Percentiles rank a stretch among this genome's conserved stretches.
Evolutionary conservation across 257 asterid genomes (phyloP).

Genomic region (Knoxia roxburghii): DNA sequence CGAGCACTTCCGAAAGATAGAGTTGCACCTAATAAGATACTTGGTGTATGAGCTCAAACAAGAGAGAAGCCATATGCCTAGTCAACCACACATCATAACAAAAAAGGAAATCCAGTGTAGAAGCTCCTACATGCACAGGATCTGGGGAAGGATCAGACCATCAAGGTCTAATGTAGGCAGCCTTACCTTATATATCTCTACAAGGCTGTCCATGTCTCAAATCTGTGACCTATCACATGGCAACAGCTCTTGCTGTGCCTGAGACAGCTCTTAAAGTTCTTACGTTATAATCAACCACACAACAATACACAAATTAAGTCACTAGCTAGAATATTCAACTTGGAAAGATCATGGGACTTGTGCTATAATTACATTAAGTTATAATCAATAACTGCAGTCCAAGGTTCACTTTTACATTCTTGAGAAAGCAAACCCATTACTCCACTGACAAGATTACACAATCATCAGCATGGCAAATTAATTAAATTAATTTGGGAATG

Average conservation of each 20-base stretch:
- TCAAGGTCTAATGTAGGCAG: too few relatives aligned
- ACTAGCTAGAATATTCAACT: not conserved
- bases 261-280: too few relatives aligned
- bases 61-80: not conserved
- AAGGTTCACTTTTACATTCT: not conserved
- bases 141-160: too few relatives aligned
- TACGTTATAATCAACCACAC: too few relatives aligned
- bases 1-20: conserved; percentile 90
- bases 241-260: too few relatives aligned
- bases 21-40: conserved; percentile 70
- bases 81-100: not conserved
- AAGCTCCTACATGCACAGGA: too few relatives aligned
- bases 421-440: not conserved
- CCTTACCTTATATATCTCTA: too few relatives aligned
- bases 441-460: not conserved
- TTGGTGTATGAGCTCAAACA: conserved; percentile 2
- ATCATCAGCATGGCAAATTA: not conserved
- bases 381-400: not conserved
- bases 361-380: not conserved
- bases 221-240: too few relatives aligned
- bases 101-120: too few relatives aligned
- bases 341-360: not conserved
- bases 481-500: not conserved
- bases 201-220: too few relatives aligned
- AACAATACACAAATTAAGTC: too few relatives aligned